Percentiles rank a stretch among this genome's conserved stretches.
These are phyloP conservation scores for Lentinula edodes DNA, from an alignment of 768 basidiomycete genomes.

Conservation along the genomic window DNA sequence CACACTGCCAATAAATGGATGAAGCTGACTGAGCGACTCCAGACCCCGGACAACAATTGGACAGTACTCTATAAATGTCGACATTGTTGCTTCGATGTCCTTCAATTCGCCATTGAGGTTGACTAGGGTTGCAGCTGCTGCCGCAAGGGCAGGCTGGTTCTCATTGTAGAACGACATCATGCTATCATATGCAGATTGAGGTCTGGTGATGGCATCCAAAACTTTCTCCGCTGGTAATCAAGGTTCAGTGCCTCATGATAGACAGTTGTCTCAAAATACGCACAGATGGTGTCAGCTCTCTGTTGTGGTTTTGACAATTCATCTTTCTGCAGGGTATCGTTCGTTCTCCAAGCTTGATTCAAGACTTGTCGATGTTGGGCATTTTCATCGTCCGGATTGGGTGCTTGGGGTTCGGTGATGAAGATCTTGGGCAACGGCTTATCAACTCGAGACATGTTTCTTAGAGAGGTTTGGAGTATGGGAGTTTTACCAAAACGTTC, in stretches of 20 bases:
- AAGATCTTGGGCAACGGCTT: too few relatives aligned
- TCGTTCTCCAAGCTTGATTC: neutral
- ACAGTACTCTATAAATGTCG: neutral
- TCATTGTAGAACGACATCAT: neutral
- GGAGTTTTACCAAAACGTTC: too few relatives aligned
- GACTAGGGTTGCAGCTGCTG: neutral
- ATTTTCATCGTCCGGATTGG: neutral
- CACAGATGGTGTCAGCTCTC: neutral
- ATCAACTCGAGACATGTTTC: too few relatives aligned
- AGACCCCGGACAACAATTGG: constrained; percentile 4
- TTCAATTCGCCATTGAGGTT: neutral
- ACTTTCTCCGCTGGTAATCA: neutral
- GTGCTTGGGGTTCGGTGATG: too few relatives aligned
- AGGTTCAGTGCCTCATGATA: neutral
- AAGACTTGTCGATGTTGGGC: neutral
- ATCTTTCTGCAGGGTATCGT: neutral
- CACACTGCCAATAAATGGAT: constrained; percentile 23
- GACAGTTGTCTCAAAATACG: neutral
- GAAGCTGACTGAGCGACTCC: constrained; percentile 21
- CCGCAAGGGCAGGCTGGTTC: neutral
- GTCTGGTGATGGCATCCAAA: neutral
- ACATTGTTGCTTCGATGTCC: constrained; percentile 1
- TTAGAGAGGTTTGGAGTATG: too few relatives aligned
- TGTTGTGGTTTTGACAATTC: neutral
- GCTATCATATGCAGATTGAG: neutral